phyloP scores from a whole-genome alignment of 768 basidiomycete genomes.

The Pisolithus marmoratus region DNA sequence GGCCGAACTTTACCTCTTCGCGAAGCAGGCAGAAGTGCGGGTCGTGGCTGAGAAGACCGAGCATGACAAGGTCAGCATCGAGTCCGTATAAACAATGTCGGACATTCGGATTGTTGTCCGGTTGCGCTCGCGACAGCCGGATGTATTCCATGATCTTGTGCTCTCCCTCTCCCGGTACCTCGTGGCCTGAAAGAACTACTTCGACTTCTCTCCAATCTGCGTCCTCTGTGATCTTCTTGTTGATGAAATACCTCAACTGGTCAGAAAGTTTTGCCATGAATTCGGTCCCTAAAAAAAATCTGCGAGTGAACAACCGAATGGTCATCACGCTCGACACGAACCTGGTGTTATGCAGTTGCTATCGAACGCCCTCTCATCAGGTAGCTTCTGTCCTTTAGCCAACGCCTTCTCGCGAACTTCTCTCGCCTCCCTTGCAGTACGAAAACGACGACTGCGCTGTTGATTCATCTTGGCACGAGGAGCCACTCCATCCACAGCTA shows the following conservation, averaged over 20 bases:
- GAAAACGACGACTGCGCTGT: slow-evolving; percentile 88
- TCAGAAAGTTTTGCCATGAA: slow-evolving; percentile 94
- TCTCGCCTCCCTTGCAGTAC: slow-evolving; percentile 88
- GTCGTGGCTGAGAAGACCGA: slow-evolving; percentile 94
- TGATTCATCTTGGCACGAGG: slow-evolving; percentile 99
- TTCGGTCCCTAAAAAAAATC: slow-evolving; percentile 58
- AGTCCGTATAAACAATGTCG: slow-evolving; percentile 98
- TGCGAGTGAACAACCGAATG: not conserved
- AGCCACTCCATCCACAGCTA: slow-evolving; percentile 97
- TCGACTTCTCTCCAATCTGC: slow-evolving; percentile 90
- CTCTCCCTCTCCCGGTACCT: slow-evolving; percentile 98
- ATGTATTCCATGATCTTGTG: slow-evolving; percentile 99
- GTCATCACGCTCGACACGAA: slow-evolving; percentile 29
- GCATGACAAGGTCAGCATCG: slow-evolving; percentile 98
- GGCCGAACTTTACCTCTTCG: slow-evolving; percentile 98
- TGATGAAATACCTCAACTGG: slow-evolving; percentile 92
- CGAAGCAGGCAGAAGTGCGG: slow-evolving; percentile 97
- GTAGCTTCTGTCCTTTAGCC: slow-evolving; percentile 84
- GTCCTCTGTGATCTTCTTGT: slow-evolving; percentile 98
- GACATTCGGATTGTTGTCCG: slow-evolving; percentile 92
- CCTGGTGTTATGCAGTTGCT: slow-evolving; percentile 99
- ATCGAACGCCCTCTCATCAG: slow-evolving; percentile 94
- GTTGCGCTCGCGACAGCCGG: slow-evolving; percentile 88
- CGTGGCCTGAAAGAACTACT: slow-evolving; percentile 94
- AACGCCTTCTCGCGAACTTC: slow-evolving; percentile 85